Percentiles rank a stretch among this genome's conserved stretches.
phyloP scores from a whole-genome alignment of 2,329 filamentous ascomycete genomes.

The Cercospora berteroae region DNA sequence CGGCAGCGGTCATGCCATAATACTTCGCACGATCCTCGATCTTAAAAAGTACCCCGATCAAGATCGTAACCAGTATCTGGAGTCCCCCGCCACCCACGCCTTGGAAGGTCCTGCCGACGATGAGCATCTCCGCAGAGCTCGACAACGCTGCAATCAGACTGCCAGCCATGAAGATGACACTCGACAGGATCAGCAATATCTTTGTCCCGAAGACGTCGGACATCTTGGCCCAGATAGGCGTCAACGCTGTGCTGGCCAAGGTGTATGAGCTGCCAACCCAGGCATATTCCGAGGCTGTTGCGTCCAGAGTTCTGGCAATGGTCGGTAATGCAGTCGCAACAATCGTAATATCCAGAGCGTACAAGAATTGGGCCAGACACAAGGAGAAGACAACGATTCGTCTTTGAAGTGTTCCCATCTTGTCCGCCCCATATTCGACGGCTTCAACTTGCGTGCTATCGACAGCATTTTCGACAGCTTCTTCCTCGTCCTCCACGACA shows the following conservation, averaged over 20 bases:
- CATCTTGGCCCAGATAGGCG: conserved; percentile 61
- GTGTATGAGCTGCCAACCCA: conserved; percentile 56
- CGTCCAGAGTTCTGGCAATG: conserved; percentile 39
- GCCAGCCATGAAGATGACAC: conserved; percentile 55
- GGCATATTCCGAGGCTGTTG: conserved; percentile 51
- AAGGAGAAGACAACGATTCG: conserved; percentile 6
- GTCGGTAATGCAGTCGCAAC: conserved; percentile 62
- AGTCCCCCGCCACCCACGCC: conserved; percentile 52
- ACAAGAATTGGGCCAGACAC: conserved; percentile 39
- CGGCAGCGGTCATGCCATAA: conserved; percentile 41
- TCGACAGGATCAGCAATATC: conserved; percentile 58
- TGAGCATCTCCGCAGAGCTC: conserved; percentile 39
- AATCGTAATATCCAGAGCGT: conserved; percentile 62
- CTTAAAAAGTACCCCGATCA: conserved; percentile 53
- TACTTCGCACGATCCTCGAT: conserved; percentile 49
- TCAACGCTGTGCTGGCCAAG: conserved; percentile 50
- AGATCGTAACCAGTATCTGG: conserved; percentile 47
- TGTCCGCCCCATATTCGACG: neutral
- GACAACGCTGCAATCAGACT: conserved; percentile 22
- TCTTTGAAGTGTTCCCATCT: conserved; percentile 4
- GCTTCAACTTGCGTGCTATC: neutral
- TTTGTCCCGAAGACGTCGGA: conserved; percentile 67
- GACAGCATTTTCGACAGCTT: neutral
- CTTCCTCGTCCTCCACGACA: neutral
- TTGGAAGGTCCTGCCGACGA: conserved; percentile 55